These are phyloP conservation scores for Vickermania ingenoplastis DNA, from an alignment of 208 protist genomes.

Conservation along the genomic window DNA sequence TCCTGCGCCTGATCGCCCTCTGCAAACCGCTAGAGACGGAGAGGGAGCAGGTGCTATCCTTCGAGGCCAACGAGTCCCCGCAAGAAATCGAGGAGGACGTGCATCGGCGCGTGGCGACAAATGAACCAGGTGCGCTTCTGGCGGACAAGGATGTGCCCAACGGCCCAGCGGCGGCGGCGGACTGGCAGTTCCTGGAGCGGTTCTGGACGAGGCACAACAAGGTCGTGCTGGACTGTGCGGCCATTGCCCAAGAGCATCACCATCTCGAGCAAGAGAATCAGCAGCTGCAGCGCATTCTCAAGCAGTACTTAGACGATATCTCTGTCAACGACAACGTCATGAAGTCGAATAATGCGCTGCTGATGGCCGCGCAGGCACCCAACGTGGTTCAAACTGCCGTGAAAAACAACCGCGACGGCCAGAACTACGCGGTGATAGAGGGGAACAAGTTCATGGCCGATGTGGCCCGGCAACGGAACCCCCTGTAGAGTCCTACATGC, in stretches of 20 bases:
- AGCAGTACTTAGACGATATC: conserved; percentile 94
- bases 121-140: conserved; percentile 18
- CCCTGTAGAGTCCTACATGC: conserved; percentile 13
- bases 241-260: conserved; percentile 84
- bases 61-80: conserved; percentile 67
- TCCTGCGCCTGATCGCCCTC: conserved; percentile 91
- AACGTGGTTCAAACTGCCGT: conserved; percentile 64
- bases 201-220: conserved; percentile 96
- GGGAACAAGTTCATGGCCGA: conserved; percentile 75
- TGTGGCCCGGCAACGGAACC: conserved; percentile 31
- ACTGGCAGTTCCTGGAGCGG: conserved; percentile 88
- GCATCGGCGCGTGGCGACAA: conserved; percentile 27
- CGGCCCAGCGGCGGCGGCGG: conserved; percentile 32
- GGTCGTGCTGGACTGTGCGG: conserved; percentile 91
- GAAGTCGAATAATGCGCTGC: conserved; percentile 44
- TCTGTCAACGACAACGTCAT: conserved; percentile 91
- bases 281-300: conserved; percentile 82
- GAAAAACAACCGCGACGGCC: background rate
- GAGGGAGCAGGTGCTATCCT: conserved; percentile 88
- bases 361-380: conserved; percentile 16
- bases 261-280: conserved; percentile 87
- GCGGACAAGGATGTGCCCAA: conserved; percentile 16
- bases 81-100: conserved; percentile 70
- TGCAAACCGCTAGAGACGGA: conserved; percentile 93
- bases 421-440: conserved; percentile 69